Evolutionary conservation across 257 asterid genomes (phyloP), one percentile per base, ranked within the genome.

Genomic region (Rauvolfia tetraphylla): DNA sequence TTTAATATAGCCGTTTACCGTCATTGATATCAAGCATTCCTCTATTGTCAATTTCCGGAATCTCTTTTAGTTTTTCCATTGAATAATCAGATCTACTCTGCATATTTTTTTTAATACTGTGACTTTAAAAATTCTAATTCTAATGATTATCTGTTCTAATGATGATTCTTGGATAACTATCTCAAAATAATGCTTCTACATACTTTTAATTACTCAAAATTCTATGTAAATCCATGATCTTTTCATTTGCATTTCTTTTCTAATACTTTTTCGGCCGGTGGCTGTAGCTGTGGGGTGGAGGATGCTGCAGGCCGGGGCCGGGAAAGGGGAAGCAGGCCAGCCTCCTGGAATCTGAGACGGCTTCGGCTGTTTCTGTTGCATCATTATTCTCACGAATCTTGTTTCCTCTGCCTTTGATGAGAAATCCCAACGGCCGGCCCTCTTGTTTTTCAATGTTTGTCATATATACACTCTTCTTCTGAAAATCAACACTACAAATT

Each of bases 371-470:
- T 54, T 12, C 42, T 73, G 63, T 42, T 51, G 54, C 49, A 56
- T 33, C 79, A 79, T 58, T 51, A 41, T 79, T 66, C 54, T 44
- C 57, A 65, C 66, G 74, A 22, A 34, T 23, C 66, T 78, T 76
- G 25, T 6, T 31, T 62, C 17, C 54, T 68, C 13, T 74, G 54
- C 67, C 25, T 41, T 57, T 72, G 66, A 72, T 25, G 39, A 61
- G 56, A 67, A 36, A 70, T 53, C 56, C 73, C 29, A 77, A 67
- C 54, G 72, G 76, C 78, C 56, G 67, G 39, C 76, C 67, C 53
- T 65, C 65, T 79, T 73, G 75, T 74, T 79, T 74, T 10, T 23
- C 72, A 72, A 20, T 74, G 61, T 75, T 41, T 59, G 79, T 39
- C 67, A 15, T 22, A 31, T 51, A 74, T 33, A 0, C 58, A 23